phyloP scores from a whole-genome alignment of 495 filamentous ascomycete species.

The Penicillium ucsense region DNA sequence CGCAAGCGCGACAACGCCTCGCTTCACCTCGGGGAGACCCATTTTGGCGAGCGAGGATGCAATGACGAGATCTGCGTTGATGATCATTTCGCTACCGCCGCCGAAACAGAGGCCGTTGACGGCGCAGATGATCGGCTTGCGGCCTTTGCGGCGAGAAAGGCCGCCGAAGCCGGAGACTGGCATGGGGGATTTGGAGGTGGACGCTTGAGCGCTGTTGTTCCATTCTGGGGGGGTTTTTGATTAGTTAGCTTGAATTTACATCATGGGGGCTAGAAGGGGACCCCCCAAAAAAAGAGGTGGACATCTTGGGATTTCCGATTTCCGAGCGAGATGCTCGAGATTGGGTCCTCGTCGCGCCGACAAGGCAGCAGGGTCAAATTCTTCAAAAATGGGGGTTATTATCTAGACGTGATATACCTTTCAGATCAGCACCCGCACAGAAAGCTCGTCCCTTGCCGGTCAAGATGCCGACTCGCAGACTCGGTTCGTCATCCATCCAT shows the following conservation, averaged over 20 bases:
- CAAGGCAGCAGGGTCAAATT: no score
- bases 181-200: constrained; percentile 6
- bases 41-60: constrained; percentile 47
- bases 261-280: neutral
- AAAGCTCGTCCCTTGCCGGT: constrained; percentile 49
- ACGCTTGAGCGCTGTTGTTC: constrained; percentile 16
- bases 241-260: neutral
- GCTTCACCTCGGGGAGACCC: constrained; percentile 58
- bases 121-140: constrained; percentile 60
- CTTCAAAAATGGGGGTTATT: no score
- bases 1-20: constrained; percentile 63
- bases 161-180: constrained; percentile 30
- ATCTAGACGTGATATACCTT: constrained; percentile 21
- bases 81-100: constrained; percentile 65
- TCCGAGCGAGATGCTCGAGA: no score
- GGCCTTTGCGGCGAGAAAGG: constrained; percentile 37
- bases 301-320: no score
- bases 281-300: no score
- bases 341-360: no score
- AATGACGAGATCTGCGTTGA: constrained; percentile 65
- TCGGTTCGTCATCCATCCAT: constrained; percentile 49
- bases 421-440: constrained; percentile 51
- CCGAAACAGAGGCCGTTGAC: constrained; percentile 65
- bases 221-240: constrained; percentile 28
- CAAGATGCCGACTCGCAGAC: constrained; percentile 43